phyloP scores from a whole-genome alignment of 129 eudicot genomes.

The Ambrosia artemisiifolia region DNA sequence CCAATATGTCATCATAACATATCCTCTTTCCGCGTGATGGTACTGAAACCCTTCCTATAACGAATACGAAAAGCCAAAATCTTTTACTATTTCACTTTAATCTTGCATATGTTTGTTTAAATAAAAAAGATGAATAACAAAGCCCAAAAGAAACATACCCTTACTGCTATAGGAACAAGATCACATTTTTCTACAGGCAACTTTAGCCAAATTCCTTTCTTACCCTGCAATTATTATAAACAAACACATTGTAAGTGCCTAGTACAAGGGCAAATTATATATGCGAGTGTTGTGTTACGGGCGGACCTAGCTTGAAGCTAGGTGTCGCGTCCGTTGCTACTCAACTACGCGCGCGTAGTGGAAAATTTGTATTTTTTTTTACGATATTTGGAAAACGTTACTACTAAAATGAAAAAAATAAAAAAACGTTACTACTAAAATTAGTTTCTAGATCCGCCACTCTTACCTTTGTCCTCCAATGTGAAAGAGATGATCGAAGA shows the following conservation, averaged over 20 bases:
- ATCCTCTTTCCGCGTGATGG: conserved; percentile 82
- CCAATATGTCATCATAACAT: conserved; percentile 92
- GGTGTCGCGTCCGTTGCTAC: too few species aligned
- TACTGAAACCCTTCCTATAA: conserved; percentile 78
- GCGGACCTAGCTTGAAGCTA: too few species aligned
- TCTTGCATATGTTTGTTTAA: not conserved
- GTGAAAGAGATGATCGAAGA: conserved; percentile 62
- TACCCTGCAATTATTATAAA: conserved; percentile 51
- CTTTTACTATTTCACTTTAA: not conserved
- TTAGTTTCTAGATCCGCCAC: too few species aligned
- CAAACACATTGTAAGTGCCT: not conserved
- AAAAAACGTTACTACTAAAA: too few species aligned
- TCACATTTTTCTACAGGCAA: conserved; percentile 72
- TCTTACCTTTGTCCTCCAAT: conserved; percentile 76
- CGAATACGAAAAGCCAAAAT: not conserved
- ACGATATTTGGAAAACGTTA: too few species aligned
- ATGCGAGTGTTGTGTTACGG: too few species aligned
- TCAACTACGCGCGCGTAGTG: too few species aligned
- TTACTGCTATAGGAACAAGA: conserved; percentile 78
- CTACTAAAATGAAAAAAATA: too few species aligned
- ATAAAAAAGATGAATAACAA: not conserved
- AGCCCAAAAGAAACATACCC: conserved; percentile 36
- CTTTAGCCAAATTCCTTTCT: conserved; percentile 93
- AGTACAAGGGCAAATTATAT: not conserved
- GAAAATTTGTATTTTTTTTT: too few species aligned